Base-by-base conservation (phyloP, 495 filamentous ascomycete species). In the Penicillium angulare region DNA sequence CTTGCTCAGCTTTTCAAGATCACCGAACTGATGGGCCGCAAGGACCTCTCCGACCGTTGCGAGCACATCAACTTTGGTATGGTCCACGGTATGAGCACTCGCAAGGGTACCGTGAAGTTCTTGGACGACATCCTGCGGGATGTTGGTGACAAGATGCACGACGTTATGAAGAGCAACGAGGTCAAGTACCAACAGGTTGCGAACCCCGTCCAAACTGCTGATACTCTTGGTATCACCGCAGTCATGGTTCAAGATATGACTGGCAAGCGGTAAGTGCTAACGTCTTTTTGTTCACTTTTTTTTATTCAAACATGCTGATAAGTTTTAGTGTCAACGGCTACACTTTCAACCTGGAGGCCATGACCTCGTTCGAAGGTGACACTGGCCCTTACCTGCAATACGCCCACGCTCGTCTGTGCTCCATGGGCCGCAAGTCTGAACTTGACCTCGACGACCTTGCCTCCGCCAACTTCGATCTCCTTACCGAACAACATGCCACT, bases 21-120 rank as follows among this genome's bases (percentile, higher is more conserved):
- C 41, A 70, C 82, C 18, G 82, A 87, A 60, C 67, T 84, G 24
- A 86, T 88, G 80, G 86, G 84, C 27, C 64, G 73, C 49, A 80
- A 81, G 52, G 81, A 88, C 21, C 64, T 85, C 26, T 73, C 79
- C 23, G 72, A 72, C 22, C 80, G 77, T 52, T 86, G 84, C 67
- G 75, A 86, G 66, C 84, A 88, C 64, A 78, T 90, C 65, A 85
- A 81, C 66, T 90, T 90, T 59, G 85, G 84, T 59, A 86, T 87
- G 79, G 84, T 86, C 38, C 73, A 78, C 36, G 84, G 84, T 46
- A 86, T 88, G 83, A 82, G 79, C 50, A 87, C 83, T 13, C 71
- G 83, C 34, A 83, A 83, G 68, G 85, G 85, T 47, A 86, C 82
- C 7, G 86, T 83, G 7, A 85, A 86, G 64, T 86, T 86, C 64